Percentiles rank a stretch among this genome's conserved stretches.
phyloP scores from a whole-genome alignment of 768 basidiomycete species.

The Tephrocybe sp. region DNA sequence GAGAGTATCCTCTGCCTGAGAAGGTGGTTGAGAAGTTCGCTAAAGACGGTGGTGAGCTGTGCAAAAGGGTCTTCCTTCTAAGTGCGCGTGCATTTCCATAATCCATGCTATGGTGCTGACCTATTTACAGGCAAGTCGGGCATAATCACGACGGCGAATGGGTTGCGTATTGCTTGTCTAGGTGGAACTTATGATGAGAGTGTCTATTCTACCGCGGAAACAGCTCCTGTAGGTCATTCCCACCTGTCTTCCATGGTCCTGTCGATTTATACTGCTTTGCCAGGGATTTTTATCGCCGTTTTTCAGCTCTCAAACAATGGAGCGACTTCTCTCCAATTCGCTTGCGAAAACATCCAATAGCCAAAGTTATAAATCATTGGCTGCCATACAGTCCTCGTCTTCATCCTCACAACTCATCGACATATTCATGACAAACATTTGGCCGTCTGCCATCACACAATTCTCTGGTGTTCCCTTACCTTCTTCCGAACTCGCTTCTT shows the following conservation, averaged over 20 bases:
- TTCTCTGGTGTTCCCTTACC: constrained; percentile 58
- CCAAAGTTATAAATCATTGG: constrained; percentile 60
- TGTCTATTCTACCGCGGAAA: constrained; percentile 57
- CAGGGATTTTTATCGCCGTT: constrained; percentile 79
- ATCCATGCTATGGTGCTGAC: constrained; percentile 4
- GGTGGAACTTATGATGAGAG: constrained; percentile 73
- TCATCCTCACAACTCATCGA: constrained; percentile 69
- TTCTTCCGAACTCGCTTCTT: constrained; percentile 40
- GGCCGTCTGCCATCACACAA: constrained; percentile 66
- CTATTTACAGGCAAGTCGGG: constrained; percentile 69
- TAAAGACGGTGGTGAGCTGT: constrained; percentile 76
- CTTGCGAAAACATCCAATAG: constrained; percentile 49
- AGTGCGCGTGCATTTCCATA: constrained; percentile 48
- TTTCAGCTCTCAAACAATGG: constrained; percentile 68
- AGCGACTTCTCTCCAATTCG: constrained; percentile 72
- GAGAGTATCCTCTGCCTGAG: constrained; percentile 71
- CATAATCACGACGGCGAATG: constrained; percentile 74
- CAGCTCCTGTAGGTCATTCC: constrained; percentile 55
- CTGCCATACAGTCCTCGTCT: constrained; percentile 63
- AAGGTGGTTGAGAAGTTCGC: constrained; percentile 74
- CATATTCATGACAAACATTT: constrained; percentile 78
- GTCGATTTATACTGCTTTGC: constrained; percentile 6
- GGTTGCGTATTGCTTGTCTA: constrained; percentile 82
- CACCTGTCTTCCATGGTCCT: neutral
- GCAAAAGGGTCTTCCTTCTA: constrained; percentile 80